Conservation (phyloP, 2,329 filamentous ascomycete species). For the Decorospora gaudefroyi region DNA sequence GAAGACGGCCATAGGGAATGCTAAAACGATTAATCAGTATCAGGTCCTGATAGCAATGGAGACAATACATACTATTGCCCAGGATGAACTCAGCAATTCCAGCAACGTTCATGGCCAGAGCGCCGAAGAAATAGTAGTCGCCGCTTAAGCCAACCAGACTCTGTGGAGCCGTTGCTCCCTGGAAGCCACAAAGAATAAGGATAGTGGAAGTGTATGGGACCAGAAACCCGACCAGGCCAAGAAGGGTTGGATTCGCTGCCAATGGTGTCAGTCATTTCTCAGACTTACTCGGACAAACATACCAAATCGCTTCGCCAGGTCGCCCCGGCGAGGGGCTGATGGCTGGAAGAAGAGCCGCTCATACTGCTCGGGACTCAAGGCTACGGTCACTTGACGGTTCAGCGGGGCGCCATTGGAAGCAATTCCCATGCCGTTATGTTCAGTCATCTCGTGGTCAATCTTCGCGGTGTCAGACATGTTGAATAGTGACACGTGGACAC, state of each 20-base stretch:
- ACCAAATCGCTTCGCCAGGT: slow-evolving; percentile 29
- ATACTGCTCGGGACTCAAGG: slow-evolving; percentile 27
- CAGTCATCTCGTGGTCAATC: slow-evolving; percentile 23
- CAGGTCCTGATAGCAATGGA: no score
- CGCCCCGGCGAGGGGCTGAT: slow-evolving; percentile 25
- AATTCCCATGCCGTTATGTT: slow-evolving; percentile 17
- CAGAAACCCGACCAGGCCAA: slow-evolving; percentile 26
- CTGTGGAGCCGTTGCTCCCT: slow-evolving; percentile 24
- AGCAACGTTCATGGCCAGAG: slow-evolving; percentile 26
- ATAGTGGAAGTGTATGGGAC: slow-evolving; percentile 30
- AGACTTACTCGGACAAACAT: background rate
- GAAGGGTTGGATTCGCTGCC: slow-evolving; percentile 25
- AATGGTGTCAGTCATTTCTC: background rate
- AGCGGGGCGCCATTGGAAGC: slow-evolving; percentile 13
- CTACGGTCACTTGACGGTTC: slow-evolving; percentile 28
- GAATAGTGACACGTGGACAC: background rate
- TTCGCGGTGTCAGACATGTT: slow-evolving; percentile 21
- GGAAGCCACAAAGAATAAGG: slow-evolving; percentile 28
- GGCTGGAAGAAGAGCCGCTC: slow-evolving; percentile 34
- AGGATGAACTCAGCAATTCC: slow-evolving; percentile 29
- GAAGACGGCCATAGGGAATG: slow-evolving; percentile 32
- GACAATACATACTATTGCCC: slow-evolving; percentile 20
- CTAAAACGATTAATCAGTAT: slow-evolving; percentile 10
- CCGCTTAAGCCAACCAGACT: slow-evolving; percentile 27
- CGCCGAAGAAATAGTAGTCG: slow-evolving; percentile 32